Percentiles rank a stretch among this genome's conserved stretches.
Evolutionary conservation across 164 flowering plant species (phyloP).

Genomic region (Platanus orientalis): DNA sequence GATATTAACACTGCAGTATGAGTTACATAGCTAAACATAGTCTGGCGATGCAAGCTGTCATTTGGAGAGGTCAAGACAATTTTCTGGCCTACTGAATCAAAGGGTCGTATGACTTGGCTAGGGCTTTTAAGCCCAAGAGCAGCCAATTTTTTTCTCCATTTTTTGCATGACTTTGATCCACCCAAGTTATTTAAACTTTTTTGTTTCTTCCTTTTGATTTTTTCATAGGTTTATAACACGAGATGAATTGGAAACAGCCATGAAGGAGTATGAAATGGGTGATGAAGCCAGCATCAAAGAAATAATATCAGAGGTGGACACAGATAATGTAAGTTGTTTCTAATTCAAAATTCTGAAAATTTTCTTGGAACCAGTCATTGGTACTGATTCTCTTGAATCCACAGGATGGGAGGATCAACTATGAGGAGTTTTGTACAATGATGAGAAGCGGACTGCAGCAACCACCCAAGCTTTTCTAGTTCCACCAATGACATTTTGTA

Average conservation of each 20-base stretch:
- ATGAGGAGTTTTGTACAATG: slow-evolving; percentile 73
- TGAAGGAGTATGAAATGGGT: slow-evolving; percentile 79
- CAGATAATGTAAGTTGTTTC: slow-evolving; percentile 64
- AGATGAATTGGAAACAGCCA: slow-evolving; percentile 76
- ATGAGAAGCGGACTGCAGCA: slow-evolving; percentile 73
- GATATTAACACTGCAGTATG: background rate
- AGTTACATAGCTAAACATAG: too few species aligned
- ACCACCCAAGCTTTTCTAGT: slow-evolving; percentile 46
- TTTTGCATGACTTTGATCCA: too few species aligned
- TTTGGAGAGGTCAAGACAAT: too few species aligned
- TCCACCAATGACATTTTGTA: background rate
- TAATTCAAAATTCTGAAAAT: background rate
- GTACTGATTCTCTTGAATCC: slow-evolving; percentile 16
- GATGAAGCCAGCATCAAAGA: slow-evolving; percentile 66
- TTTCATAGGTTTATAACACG: slow-evolving; percentile 59
- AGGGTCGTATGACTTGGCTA: too few species aligned
- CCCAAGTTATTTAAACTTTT: background rate
- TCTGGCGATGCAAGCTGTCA: too few species aligned
- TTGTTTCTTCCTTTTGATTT: background rate
- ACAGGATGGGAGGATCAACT: slow-evolving; percentile 86
- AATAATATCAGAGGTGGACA: slow-evolving; percentile 79
- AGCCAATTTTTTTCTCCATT: too few species aligned
- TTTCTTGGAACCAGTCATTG: background rate
- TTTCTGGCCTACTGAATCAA: too few species aligned
- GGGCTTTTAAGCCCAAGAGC: too few species aligned